These are phyloP conservation scores for Rubia tinctorum DNA, from an alignment of 305 asterid genomes.

Conservation along the genomic window DNA sequence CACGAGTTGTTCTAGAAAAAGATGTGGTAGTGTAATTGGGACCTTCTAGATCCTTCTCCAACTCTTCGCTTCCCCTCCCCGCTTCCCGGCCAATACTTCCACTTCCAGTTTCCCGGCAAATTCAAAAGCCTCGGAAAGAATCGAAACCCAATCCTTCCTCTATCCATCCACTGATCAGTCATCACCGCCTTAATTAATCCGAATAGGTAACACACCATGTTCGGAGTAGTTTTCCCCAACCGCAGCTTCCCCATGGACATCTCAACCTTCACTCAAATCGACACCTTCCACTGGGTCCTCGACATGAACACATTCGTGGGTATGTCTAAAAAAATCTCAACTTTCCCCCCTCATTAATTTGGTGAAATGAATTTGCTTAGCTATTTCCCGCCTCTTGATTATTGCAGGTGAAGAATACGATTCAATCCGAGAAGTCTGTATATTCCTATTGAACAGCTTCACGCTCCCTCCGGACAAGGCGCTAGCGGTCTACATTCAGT, in stretches of 20 bases:
- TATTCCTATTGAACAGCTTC: slow-evolving; percentile 70
- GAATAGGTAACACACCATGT: slow-evolving; percentile 34
- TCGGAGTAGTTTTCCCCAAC: slow-evolving; percentile 86
- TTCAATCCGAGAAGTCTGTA: slow-evolving; percentile 73
- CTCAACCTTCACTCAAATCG: slow-evolving; percentile 90
- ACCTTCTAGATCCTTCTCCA: slow-evolving; percentile 19
- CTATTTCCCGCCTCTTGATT: not conserved
- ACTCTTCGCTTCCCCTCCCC: not conserved
- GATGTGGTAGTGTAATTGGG: not conserved
- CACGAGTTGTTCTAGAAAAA: too few relatives aligned
- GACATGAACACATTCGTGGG: slow-evolving; percentile 93
- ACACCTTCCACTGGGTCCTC: slow-evolving; percentile 85
- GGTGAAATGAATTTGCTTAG: not conserved
- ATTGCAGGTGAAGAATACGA: slow-evolving; percentile 67
- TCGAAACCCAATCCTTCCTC: not conserved
- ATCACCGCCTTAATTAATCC: not conserved
- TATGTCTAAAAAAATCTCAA: slow-evolving; percentile 6
- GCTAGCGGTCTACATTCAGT: slow-evolving; percentile 81
- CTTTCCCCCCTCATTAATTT: not conserved
- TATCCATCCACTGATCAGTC: not conserved
- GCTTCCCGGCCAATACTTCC: not conserved
- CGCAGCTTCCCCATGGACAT: slow-evolving; percentile 93
- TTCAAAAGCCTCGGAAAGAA: not conserved
- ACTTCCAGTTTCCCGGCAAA: not conserved
- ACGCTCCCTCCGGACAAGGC: slow-evolving; percentile 88